Evolutionary conservation across 208 protist genomes (phyloP).

Genomic region (Zelonia costaricensis): DNA sequence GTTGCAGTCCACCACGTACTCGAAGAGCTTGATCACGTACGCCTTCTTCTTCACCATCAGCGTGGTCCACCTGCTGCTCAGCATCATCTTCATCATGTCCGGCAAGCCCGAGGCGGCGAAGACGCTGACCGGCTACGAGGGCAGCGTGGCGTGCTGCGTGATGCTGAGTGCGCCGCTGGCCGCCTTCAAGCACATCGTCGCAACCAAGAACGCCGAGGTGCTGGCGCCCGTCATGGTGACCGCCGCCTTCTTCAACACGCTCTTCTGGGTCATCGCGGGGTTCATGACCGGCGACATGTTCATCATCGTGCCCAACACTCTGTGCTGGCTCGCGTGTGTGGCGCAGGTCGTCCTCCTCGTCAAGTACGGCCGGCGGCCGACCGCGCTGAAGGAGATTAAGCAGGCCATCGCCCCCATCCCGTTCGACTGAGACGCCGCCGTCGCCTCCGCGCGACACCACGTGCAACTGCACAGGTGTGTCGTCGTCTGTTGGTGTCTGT

Average conservation of each 20-base stretch:
- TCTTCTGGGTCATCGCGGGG: constrained; percentile 56
- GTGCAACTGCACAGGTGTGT: no score
- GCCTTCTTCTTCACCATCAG: constrained; percentile 38
- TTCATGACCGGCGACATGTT: constrained; percentile 45
- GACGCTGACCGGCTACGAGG: constrained; percentile 48
- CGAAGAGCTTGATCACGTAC: constrained; percentile 39
- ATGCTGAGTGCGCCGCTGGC: constrained; percentile 60
- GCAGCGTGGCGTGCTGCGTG: constrained; percentile 36
- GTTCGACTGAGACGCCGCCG: constrained; percentile 24
- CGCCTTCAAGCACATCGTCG: constrained; percentile 55
- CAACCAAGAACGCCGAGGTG: constrained; percentile 53
- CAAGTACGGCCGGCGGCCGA: constrained; percentile 40
- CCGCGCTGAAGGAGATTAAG: constrained; percentile 24
- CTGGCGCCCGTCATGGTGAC: constrained; percentile 52
- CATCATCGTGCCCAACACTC: constrained; percentile 42
- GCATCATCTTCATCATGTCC: constrained; percentile 34
- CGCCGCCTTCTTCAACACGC: constrained; percentile 60
- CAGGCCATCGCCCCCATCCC: constrained; percentile 47
- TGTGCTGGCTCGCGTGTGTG: constrained; percentile 37
- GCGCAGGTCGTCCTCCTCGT: constrained; percentile 47
- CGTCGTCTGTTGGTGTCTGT: no score
- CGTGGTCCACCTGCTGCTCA: constrained; percentile 29
- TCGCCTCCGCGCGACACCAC: no score
- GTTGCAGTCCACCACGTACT: constrained; percentile 57
- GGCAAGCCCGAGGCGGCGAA: constrained; percentile 21